Percentiles rank a stretch among this genome's conserved stretches.
Evolutionary conservation across 2,329 filamentous ascomycete genomes (phyloP).

Genomic region (Monilinia fructigena): DNA sequence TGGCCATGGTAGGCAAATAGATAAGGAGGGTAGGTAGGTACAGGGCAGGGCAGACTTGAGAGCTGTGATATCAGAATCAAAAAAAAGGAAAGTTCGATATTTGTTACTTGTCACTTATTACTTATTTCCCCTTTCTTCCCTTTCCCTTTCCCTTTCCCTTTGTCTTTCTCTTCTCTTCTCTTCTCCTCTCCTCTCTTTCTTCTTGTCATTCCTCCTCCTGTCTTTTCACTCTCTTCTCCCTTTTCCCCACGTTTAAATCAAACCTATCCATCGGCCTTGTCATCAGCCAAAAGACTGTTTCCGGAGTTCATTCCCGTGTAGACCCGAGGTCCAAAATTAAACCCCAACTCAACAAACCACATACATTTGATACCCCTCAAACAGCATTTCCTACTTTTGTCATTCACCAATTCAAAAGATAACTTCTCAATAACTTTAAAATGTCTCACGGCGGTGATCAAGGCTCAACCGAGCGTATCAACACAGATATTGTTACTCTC

Average conservation of each 20-base stretch:
- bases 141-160: not conserved
- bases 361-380: not conserved
- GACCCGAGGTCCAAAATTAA: conserved; percentile 36
- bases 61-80: conserved; percentile 11
- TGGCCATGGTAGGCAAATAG: no score
- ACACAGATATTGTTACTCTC: conserved; percentile 93
- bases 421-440: conserved; percentile 25
- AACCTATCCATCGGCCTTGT: conserved; percentile 1
- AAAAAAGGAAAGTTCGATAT: conserved; percentile 1
- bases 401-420: conserved; percentile 14
- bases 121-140: not conserved
- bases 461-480: conserved; percentile 71
- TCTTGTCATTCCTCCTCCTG: not conserved
- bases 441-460: conserved; percentile 33
- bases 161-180: not conserved
- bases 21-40: no score
- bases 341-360: conserved; percentile 13
- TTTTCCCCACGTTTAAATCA: not conserved
- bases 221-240: not conserved
- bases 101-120: not conserved
- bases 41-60: not conserved
- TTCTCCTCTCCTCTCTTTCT: not conserved
- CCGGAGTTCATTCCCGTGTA: conserved; percentile 30
- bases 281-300: conserved; percentile 15
- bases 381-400: not conserved